Conservation (phyloP, 192 early-diverging fungal genomes). For the Geranomyces variabilis region DNA sequence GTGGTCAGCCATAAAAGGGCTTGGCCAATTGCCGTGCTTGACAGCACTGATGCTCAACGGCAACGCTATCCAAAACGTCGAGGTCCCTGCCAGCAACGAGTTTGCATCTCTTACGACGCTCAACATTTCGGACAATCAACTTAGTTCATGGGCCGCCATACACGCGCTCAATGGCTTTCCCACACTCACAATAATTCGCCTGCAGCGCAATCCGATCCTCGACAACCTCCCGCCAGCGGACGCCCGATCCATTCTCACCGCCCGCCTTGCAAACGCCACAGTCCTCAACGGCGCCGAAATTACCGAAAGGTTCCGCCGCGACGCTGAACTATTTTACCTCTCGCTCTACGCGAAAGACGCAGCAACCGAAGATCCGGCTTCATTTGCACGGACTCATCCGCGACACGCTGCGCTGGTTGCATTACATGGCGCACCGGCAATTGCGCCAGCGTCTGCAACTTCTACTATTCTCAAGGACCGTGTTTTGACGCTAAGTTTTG, state of each 20-base stretch:
- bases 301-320: constrained; percentile 21
- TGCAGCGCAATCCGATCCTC: constrained; percentile 45
- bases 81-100: neutral
- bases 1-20: constrained; percentile 37
- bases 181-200: constrained; percentile 35
- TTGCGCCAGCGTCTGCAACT: constrained; percentile 35
- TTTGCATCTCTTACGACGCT: constrained; percentile 32
- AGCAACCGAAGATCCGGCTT: neutral
- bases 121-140: constrained; percentile 36
- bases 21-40: constrained; percentile 33
- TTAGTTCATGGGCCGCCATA: constrained; percentile 33
- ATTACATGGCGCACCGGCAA: constrained; percentile 30
- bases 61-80: constrained; percentile 32
- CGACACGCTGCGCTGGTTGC: constrained; percentile 34
- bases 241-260: constrained; percentile 22
- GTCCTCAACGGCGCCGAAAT: constrained; percentile 42
- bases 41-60: constrained; percentile 29
- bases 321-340: constrained; percentile 51
- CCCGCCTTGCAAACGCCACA: constrained; percentile 31
- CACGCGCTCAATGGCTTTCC: constrained; percentile 46
- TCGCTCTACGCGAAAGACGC: constrained; percentile 18
- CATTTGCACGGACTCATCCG: constrained; percentile 35
- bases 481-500: constrained; percentile 26
- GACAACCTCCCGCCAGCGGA: constrained; percentile 5
- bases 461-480: constrained; percentile 42